A percentile compares a stretch with the other conserved stretches of the same genome.
Conservation (phyloP, 176 grass and related monocot species). For the Hsuehochloa calcarea region DNA sequence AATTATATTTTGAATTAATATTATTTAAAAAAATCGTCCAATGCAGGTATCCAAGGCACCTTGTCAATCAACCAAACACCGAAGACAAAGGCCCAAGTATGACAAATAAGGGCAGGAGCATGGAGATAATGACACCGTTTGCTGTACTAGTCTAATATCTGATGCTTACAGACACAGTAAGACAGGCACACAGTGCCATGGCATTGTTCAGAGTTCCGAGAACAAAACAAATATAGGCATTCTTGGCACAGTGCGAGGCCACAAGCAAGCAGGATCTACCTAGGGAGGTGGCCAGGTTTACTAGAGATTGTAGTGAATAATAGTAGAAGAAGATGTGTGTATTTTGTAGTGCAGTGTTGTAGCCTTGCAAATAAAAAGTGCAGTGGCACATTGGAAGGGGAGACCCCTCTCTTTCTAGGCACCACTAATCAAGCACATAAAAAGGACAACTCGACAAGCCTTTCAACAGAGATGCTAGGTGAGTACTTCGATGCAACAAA, state of each 20-base stretch:
- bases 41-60: not conserved
- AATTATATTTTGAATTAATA: too few species aligned
- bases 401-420: not conserved
- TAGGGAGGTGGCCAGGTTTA: constrained; percentile 4
- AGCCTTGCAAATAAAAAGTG: not conserved
- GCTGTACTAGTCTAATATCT: not conserved
- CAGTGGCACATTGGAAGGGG: not conserved
- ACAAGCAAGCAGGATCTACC: constrained; percentile 4
- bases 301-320: not conserved
- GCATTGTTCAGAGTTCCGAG: not conserved
- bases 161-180: not conserved
- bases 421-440: not conserved
- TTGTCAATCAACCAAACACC: not conserved
- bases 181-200: constrained; percentile 23
- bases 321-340: not conserved
- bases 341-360: not conserved
- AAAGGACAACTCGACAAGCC: constrained; percentile 11
- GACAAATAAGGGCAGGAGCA: not conserved
- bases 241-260: not conserved
- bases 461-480: not conserved
- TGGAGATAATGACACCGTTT: not conserved
- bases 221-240: not conserved
- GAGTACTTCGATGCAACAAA: constrained; percentile 29
- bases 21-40: too few species aligned
- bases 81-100: not conserved